A percentile compares a stretch with the other conserved stretches of the same genome.
phyloP scores from a whole-genome alignment of 345 rosid species.

The Microthlaspi erraticum region DNA sequence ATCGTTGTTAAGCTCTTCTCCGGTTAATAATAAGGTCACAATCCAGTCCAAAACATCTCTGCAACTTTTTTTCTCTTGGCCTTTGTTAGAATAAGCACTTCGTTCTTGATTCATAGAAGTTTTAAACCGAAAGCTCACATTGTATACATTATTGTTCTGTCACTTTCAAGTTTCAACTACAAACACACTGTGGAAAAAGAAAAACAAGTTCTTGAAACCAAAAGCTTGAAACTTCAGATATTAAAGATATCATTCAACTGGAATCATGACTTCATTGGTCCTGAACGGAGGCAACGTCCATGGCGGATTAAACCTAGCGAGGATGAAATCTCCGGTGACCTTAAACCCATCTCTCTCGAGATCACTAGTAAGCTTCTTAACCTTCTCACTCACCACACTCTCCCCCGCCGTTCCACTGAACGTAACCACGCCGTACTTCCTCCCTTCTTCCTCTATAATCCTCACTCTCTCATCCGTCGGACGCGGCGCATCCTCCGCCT shows the following conservation, averaged over 20 bases:
- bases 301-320: slow-evolving; percentile 92
- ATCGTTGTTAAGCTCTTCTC: slow-evolving; percentile 44
- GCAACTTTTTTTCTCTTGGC: background rate
- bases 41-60: background rate
- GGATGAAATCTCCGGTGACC: slow-evolving; percentile 62
- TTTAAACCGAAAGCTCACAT: background rate
- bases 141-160: slow-evolving; percentile 27
- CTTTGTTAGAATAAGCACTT: background rate
- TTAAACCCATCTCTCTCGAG: slow-evolving; percentile 77
- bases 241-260: slow-evolving; percentile 56
- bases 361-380: slow-evolving; percentile 62
- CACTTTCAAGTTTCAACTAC: background rate
- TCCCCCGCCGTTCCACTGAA: slow-evolving; percentile 73
- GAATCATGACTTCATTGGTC: slow-evolving; percentile 82
- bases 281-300: slow-evolving; percentile 80
- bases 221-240: slow-evolving; percentile 14
- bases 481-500: slow-evolving; percentile 84
- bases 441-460: slow-evolving; percentile 69
- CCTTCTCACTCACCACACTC: slow-evolving; percentile 66
- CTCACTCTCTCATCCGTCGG: slow-evolving; percentile 87
- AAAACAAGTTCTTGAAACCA: slow-evolving; percentile 14
- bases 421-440: slow-evolving; percentile 74
- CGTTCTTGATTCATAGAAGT: slow-evolving; percentile 15
- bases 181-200: background rate
- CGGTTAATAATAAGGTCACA: slow-evolving; percentile 31